These are phyloP conservation scores for Pseudoneurospora amorphoporcata DNA, from an alignment of 495 filamentous ascomycete species.

Conservation along the genomic window DNA sequence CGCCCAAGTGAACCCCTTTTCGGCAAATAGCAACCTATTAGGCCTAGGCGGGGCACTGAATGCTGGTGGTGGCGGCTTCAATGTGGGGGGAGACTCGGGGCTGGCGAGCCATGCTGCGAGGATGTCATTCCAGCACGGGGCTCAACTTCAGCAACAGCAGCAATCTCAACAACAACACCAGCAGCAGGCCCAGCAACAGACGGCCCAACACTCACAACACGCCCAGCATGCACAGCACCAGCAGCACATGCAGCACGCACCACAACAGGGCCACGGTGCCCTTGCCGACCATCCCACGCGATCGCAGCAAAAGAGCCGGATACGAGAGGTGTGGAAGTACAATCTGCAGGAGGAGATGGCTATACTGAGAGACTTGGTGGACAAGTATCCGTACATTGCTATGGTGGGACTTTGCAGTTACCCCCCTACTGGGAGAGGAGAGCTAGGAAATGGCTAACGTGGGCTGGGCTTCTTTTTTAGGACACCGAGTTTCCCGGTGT, in stretches of 20 bases:
- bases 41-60: slow-evolving; percentile 44
- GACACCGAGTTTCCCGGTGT: slow-evolving; percentile 98
- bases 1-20: slow-evolving; percentile 59
- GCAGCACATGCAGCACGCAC: slow-evolving; percentile 28
- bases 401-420: slow-evolving; percentile 54
- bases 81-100: slow-evolving; percentile 61
- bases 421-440: not conserved
- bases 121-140: slow-evolving; percentile 73
- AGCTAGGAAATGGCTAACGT: slow-evolving; percentile 14
- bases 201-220: slow-evolving; percentile 29
- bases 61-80: slow-evolving; percentile 36
- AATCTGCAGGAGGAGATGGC: slow-evolving; percentile 89
- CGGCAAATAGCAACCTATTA: slow-evolving; percentile 46
- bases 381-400: slow-evolving; percentile 86
- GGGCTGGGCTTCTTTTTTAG: slow-evolving; percentile 32
- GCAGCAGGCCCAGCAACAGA: slow-evolving; percentile 45
- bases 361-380: slow-evolving; percentile 64
- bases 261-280: slow-evolving; percentile 43
- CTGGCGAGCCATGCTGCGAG: slow-evolving; percentile 84
- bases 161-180: slow-evolving; percentile 22
- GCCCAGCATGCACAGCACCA: slow-evolving; percentile 13
- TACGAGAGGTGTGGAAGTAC: slow-evolving; percentile 89
- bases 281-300: slow-evolving; percentile 32
- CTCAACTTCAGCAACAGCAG: slow-evolving; percentile 56
- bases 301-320: slow-evolving; percentile 53